A percentile compares a stretch with the other conserved stretches of the same genome.
These are phyloP conservation scores for Lipomyces anomalus DNA, from an alignment of 805 yeast species.

Conservation along the genomic window DNA sequence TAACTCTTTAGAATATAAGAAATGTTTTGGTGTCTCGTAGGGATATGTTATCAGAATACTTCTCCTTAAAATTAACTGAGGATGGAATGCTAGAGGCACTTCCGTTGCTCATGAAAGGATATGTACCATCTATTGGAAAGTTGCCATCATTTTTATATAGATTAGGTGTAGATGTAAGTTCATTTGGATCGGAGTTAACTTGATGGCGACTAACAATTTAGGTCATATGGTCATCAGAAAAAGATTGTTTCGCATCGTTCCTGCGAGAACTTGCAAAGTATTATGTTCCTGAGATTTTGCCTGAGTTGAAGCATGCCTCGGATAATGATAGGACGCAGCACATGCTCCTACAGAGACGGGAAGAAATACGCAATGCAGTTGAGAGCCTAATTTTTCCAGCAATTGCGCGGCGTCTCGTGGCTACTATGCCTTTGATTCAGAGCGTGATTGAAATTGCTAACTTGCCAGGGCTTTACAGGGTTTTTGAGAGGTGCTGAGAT, in stretches of 20 bases:
- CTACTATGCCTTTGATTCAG: constrained; percentile 45
- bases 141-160: constrained; percentile 62
- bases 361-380: constrained; percentile 37
- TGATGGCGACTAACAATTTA: background rate
- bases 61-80: constrained; percentile 42
- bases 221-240: constrained; percentile 59
- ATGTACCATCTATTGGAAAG: constrained; percentile 57
- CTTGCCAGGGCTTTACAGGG: constrained; percentile 82
- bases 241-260: constrained; percentile 60
- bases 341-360: constrained; percentile 28
- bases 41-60: constrained; percentile 80
- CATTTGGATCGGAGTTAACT: background rate
- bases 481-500: constrained; percentile 89
- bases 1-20: background rate
- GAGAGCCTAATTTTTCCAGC: constrained; percentile 63
- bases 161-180: constrained; percentile 46
- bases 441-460: constrained; percentile 79
- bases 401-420: constrained; percentile 57
- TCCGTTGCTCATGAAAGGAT: constrained; percentile 64
- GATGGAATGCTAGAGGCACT: constrained; percentile 41
- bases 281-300: constrained; percentile 58
- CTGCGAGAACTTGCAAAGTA: constrained; percentile 64
- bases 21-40: constrained; percentile 44
- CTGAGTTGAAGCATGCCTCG: too few relatives aligned
- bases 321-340: constrained; percentile 27